Base-by-base conservation (phyloP, 2,329 filamentous ascomycete species). In the Sphaceloma murrayae region DNA sequence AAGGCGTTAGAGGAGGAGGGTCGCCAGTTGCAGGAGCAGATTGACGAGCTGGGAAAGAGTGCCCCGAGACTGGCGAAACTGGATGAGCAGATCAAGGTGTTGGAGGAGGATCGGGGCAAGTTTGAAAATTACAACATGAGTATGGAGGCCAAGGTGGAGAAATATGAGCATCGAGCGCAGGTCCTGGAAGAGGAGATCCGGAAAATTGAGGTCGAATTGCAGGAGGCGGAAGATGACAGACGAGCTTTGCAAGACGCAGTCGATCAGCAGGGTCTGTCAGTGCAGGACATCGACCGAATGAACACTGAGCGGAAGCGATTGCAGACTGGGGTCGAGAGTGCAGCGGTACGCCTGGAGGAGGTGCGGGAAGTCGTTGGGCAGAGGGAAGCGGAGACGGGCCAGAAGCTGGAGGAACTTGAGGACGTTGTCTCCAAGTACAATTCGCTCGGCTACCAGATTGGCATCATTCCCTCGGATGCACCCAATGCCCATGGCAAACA, bases 281-380 rank as follows among this genome's bases (percentile, higher is more conserved):
- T 95, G 66, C 84, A 91, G 66, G 91, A 98, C 73, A 96, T 98
- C 59, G 91, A 98, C 72, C 86, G 91, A 62, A 95, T 98, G 89
- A 94, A 87, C 54, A 81, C 85, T 26, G 91, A 98, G 62, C 80
- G 88, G 43, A 91, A 98, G 57, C 80, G 91, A 34, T 74, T 98
- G n/a, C 85, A 94, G 52, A 88, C 82, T 55, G 84, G 81, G 31
- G 81, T 94, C 33, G 86, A 94, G 54, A 75, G 80, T 2, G 83
- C 85, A 0, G 73, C 77, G 4, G 72, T 76, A 45, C 75, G 85
- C 43, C 70, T 95, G 0, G 88, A 95, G 46, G 91, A 96, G 50
- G 75, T 82, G 6, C 93, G 93, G 67, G 81, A 77, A 52, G 81
- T 78, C 52, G 82, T 91, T 1, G 74, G 80, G 13, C 87, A 94